Evolutionary conservation across 805 yeast genomes (phyloP), one percentile per base, ranked within the genome.

Genomic region (Schwanniomyces occidentalis): DNA sequence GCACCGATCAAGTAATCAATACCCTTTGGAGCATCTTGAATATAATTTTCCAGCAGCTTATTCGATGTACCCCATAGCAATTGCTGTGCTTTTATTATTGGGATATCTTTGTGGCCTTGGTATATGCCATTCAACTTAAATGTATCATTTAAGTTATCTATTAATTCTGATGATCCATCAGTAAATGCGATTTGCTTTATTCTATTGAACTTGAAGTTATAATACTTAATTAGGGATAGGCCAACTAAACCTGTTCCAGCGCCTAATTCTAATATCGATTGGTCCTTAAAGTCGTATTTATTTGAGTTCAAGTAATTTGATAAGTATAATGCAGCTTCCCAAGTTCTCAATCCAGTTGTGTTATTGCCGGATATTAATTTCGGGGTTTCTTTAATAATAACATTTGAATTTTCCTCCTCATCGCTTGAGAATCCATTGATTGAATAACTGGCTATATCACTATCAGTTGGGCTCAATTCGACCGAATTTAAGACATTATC

Each of bases 241-340:
- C 90, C 79, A 1, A 85, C 82, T 6, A 91, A 60, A 0, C 96
- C 97, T 0, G 97, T 88, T 0, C 98, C 98, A 8, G 93, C 75
- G 0, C 98, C 98, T 16, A 90, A 54, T 49, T 90, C 98, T 8
- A 86, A 52, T 0, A 85, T 61, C 0, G 51, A 52, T 21, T 51
- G 49, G n/a, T 51, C 52, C 2, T 35, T 40, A 12, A 62, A 48
- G 22, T 41, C 37, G 21, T 36, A 27, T 15, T 27, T 12, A n/a
- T 29, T 33, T 16, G 38, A 27, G 35, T 50, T 43, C 10, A 85
- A 45, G 46, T 63, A 82, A 24, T 78, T 70, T 1, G 83, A 63
- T 6, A 91, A 58, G 34, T 68, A 86, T 5, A 85, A 46, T 0
- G 95, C 84, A 2, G 96, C 97, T 52, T 88, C 96, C 98, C 97